Base-by-base conservation (phyloP, 352 stramenopile species). In the Pythium coloratum region DNA sequence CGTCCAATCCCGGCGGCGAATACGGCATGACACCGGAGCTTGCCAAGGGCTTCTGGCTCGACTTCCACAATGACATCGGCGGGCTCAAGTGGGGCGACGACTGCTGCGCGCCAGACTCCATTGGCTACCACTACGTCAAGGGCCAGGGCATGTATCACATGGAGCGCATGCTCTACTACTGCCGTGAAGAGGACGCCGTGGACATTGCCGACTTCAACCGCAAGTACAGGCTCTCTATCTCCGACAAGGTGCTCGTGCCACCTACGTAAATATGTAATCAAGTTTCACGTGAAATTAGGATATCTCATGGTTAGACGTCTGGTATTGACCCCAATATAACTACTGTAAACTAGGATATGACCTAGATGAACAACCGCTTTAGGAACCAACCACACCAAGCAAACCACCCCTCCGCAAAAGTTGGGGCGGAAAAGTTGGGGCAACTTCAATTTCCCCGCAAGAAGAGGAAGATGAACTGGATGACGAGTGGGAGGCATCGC, bases 71-170 rank as follows among this genome's bases (percentile, higher is more conserved):
- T 20, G 77, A 76, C 34, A 80, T 93, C 57, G 84, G 84, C 30
- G 82, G 82, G 46, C 67, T 93, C 51, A 72, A 80, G 26, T 80
- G 72, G 73, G 76, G 80, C 46, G 24, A 79, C 13, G 78, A 81
- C 32, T 76, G 72, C 44, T 82, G 72, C n/a, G 81, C 84, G 26
- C 76, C 84, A 0, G 84, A 93, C 60, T 86, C 67, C 50, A 75
- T 93, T 20, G 84, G 81, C 0, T 91, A 90, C 61, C 84, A 93
- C 67, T 93, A 93, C 72, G 75, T 90, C 61, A 78, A 55, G n/a
- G 81, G 82, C 1, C 30, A 69, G 7, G 71, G 88, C 44, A 93
- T 93, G 84, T 88, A 86, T 57, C 82, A 93, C 70, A 66, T 91
- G 9, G 84, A 93, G 68, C 74, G 81, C 14, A 75, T 68, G 18